A percentile compares a stretch with the other conserved stretches of the same genome.
These are phyloP conservation scores for Trichoderma asperellum DNA, from an alignment of 2,329 filamentous ascomycete genomes.

Conservation along the genomic window DNA sequence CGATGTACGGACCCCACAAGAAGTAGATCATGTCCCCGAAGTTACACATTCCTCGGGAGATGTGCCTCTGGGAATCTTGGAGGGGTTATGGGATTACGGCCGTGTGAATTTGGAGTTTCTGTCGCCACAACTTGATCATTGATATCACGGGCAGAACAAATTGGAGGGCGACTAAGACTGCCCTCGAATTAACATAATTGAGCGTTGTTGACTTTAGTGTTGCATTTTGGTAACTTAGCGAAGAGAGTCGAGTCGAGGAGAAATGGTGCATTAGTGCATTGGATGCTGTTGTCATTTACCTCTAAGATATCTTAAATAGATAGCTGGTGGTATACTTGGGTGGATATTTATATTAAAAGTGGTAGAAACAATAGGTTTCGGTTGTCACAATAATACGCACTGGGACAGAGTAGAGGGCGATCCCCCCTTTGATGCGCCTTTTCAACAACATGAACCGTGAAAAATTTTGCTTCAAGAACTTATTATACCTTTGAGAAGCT, in stretches of 20 bases:
- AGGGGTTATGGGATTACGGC: conserved; percentile 42
- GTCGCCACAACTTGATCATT: not conserved
- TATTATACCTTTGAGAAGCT: not conserved
- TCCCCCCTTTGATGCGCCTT: not conserved
- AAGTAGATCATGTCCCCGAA: conserved; percentile 29
- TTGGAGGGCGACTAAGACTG: not conserved
- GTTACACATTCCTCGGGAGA: conserved; percentile 31
- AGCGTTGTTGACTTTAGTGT: not conserved
- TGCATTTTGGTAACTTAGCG: not conserved
- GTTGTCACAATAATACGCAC: not conserved
- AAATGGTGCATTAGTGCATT: too few relatives aligned
- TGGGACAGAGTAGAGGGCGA: not conserved
- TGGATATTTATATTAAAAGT: too few relatives aligned
- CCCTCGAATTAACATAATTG: not conserved
- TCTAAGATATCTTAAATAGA: too few relatives aligned
- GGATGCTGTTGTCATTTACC: too few relatives aligned
- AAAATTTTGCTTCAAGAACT: not conserved
- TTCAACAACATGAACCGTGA: not conserved
- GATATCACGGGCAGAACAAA: not conserved
- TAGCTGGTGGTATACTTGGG: too few relatives aligned
- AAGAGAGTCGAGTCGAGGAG: too few relatives aligned
- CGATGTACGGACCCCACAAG: conserved; percentile 17
- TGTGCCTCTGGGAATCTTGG: conserved; percentile 41
- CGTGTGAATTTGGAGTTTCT: not conserved
- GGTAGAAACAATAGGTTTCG: not conserved